These are phyloP conservation scores for Solanum acaule DNA, from an alignment of 257 asterid species.

Conservation along the genomic window DNA sequence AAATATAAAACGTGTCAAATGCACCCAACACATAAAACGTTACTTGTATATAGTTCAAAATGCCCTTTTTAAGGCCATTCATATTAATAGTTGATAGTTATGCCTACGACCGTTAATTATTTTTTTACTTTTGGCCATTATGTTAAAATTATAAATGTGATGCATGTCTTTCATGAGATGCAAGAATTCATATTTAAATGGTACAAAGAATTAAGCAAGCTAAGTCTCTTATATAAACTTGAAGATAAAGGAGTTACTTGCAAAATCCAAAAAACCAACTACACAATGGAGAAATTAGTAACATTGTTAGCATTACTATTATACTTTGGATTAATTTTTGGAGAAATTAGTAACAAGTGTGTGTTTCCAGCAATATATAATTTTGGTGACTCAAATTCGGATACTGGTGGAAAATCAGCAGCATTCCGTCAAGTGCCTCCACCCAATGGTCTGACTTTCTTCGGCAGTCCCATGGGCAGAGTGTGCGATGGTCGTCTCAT, in stretches of 20 bases:
- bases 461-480: slow-evolving; percentile 25
- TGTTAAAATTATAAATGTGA: background rate
- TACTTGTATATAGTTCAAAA: background rate
- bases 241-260: background rate
- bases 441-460: slow-evolving; percentile 35
- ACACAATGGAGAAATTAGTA: background rate
- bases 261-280: background rate
- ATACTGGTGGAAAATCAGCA: slow-evolving; percentile 31
- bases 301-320: background rate
- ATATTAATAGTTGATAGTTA: background rate
- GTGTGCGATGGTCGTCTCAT: slow-evolving; percentile 29
- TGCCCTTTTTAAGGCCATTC: background rate
- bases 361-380: slow-evolving; percentile 19
- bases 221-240: background rate
- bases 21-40: background rate
- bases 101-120: too few relatives aligned
- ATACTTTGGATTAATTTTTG: background rate
- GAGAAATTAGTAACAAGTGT: background rate
- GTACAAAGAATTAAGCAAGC: background rate
- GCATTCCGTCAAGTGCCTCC: slow-evolving; percentile 8
- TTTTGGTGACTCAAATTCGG: slow-evolving; percentile 29
- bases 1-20: background rate
- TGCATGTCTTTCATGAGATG: background rate
- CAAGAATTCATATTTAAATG: background rate
- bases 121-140: too few relatives aligned